A percentile compares a stretch with the other conserved stretches of the same genome.
These are phyloP conservation scores for Pseudomonodictys pantanalensis DNA, from an alignment of 495 filamentous ascomycete genomes.

Conservation along the genomic window DNA sequence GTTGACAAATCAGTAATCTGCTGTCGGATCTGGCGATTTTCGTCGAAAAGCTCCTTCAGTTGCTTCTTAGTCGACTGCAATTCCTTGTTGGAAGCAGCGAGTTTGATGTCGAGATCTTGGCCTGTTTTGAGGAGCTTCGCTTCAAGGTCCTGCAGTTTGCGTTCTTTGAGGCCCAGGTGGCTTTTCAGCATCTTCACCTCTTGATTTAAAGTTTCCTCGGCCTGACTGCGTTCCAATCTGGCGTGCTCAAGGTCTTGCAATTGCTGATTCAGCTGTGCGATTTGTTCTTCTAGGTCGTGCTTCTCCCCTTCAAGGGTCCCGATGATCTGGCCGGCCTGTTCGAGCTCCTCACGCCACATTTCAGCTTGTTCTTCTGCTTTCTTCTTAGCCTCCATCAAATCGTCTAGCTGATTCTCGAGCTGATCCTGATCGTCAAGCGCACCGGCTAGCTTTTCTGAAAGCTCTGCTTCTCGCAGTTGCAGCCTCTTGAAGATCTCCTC, in stretches of 20 bases:
- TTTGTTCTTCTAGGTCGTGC: conserved; percentile 61
- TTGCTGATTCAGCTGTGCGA: conserved; percentile 64
- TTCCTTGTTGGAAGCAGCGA: conserved; percentile 78
- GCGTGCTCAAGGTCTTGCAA: conserved; percentile 63
- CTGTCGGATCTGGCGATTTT: conserved; percentile 80
- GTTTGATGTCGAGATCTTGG: conserved; percentile 85
- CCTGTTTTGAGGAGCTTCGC: conserved; percentile 78
- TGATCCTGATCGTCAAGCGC: conserved; percentile 95
- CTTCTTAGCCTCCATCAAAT: conserved; percentile 83
- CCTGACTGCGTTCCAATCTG: conserved; percentile 65
- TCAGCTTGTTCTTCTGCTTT: conserved; percentile 82
- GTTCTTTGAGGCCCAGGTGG: conserved; percentile 82
- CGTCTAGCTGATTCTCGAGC: conserved; percentile 89
- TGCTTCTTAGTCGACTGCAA: conserved; percentile 66
- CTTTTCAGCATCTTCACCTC: conserved; percentile 92
- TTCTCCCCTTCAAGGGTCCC: conserved; percentile 81
- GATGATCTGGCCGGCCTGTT: conserved; percentile 88
- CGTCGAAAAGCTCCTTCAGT: conserved; percentile 70
- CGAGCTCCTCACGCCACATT: conserved; percentile 72
- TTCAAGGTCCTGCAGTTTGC: conserved; percentile 86
- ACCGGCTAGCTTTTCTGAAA: conserved; percentile 85
- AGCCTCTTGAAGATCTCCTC: conserved; percentile 96
- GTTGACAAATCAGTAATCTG: conserved; percentile 83
- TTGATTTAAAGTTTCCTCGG: conserved; percentile 69
- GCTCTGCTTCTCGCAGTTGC: conserved; percentile 82